These are phyloP conservation scores for Platismatia glauca DNA, from an alignment of 495 filamentous ascomycete genomes.

Conservation along the genomic window DNA sequence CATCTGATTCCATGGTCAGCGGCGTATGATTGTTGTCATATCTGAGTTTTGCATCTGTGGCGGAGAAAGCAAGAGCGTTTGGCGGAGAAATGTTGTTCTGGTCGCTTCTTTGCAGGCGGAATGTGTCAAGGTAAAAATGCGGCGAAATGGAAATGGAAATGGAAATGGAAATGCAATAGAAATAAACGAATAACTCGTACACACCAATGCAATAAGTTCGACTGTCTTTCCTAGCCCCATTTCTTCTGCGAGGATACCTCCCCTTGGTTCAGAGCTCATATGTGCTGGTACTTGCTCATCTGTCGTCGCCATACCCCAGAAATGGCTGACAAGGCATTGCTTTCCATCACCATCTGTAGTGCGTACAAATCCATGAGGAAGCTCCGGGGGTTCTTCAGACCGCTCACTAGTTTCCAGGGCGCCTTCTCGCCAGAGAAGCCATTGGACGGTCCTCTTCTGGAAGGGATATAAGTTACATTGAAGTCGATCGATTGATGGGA, in stretches of 20 bases:
- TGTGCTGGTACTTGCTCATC: constrained; percentile 41
- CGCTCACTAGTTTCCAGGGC: constrained; percentile 22
- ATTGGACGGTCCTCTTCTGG: constrained; percentile 60
- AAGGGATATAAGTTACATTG: constrained; percentile 58
- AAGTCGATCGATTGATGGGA: constrained; percentile 31
- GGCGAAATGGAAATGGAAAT: no score
- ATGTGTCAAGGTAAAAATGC: no score
- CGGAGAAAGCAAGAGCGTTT: no score
- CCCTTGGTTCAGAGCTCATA: constrained; percentile 33
- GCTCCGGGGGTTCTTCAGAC: background rate
- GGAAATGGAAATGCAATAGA: no score
- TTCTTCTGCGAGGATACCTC: constrained; percentile 79
- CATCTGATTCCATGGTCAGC: no score
- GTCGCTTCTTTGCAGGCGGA: no score
- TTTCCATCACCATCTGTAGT: constrained; percentile 41
- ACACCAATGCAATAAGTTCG: constrained; percentile 72
- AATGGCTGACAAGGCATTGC: no score
- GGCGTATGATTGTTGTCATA: no score
- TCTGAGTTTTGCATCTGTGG: no score
- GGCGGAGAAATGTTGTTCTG: no score
- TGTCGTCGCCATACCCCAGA: constrained; percentile 46
- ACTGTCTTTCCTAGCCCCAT: constrained; percentile 96
- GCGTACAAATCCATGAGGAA: constrained; percentile 23
- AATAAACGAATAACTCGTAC: no score
- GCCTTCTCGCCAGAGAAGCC: constrained; percentile 57